Evolutionary conservation across 148 eudicot genomes (phyloP), one percentile per base, ranked within the genome.

Genomic region (Rhododendron simsii): DNA sequence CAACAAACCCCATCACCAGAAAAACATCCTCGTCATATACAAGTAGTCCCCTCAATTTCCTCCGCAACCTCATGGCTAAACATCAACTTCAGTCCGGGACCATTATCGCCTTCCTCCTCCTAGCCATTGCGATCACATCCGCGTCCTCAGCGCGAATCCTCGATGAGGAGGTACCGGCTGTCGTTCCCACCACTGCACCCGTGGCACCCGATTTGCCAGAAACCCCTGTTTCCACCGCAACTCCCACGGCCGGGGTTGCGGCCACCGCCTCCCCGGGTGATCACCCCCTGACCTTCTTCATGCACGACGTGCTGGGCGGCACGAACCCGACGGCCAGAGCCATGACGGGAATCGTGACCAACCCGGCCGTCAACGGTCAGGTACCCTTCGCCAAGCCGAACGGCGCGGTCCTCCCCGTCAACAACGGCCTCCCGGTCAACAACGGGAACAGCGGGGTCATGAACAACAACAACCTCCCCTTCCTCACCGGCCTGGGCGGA

Each of bases 281-380:
- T 63, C 93, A 91, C 39, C 80, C 86, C 1, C 71, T 96, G 75
- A 86, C 91, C 37, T 96, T 96, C 87, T 96, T 92, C 93, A 93
- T 96, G 98, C 99, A 96, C 51, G 99, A 96, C 91, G 93, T 96
- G 35, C 92, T 96, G 0, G 99, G 99, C 0, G 99, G 99, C 20
- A 84, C 97, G 2, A 93, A 91, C 85, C 98, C 99, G 0, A 89
- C 99, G 26, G 96, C 99, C 28, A 93, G 50, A 9, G 99, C 99
- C 0, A 95, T 95, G n/a, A 95, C 99, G 0, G 99, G 98, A 4
- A 87, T 95, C 39, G 99, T 96, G 2, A 87, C 91, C 76, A 96
- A 96, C 89, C 94, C 98, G 0, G 95, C 97, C 4, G 89, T 92
- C 23, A 92, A 93, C 21, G 96, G 99, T 15, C 98, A 96, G 76